A percentile compares a stretch with the other conserved stretches of the same genome.
Conservation (phyloP, 768 basidiomycete species). For the Suillus subluteus region DNA sequence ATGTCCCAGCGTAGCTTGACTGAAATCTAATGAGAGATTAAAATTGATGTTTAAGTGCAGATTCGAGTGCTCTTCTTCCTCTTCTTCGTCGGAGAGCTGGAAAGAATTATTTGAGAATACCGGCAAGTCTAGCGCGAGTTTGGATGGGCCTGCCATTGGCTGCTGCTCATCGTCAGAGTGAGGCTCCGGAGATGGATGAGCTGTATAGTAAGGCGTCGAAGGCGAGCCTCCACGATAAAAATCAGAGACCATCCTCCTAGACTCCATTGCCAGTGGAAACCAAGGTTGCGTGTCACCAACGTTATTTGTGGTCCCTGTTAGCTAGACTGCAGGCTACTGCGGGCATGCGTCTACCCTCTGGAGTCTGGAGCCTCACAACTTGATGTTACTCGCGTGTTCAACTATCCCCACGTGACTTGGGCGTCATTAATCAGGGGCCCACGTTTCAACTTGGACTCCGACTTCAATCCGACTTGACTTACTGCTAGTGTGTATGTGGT, state of each 20-base stretch:
- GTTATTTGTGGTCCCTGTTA: background rate
- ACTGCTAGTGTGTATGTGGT: too few species aligned
- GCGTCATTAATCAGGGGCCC: background rate
- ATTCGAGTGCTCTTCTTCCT: constrained; percentile 26
- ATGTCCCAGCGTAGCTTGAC: constrained; percentile 7
- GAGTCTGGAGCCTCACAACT: background rate
- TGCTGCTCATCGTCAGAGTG: constrained; percentile 7
- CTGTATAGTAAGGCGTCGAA: constrained; percentile 37
- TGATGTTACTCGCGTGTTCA: background rate
- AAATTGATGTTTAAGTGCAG: constrained; percentile 27
- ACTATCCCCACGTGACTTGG: background rate
- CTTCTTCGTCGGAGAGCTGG: constrained; percentile 6
- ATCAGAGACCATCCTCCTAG: background rate
- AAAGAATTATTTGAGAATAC: background rate
- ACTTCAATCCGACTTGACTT: too few species aligned
- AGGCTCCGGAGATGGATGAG: constrained; percentile 35
- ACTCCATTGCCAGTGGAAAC: background rate
- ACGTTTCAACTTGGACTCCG: too few species aligned
- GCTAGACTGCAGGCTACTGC: background rate
- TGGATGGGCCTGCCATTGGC: constrained; percentile 1
- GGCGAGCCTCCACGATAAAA: constrained; percentile 4
- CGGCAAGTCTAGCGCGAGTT: background rate
- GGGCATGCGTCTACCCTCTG: constrained; percentile 1
- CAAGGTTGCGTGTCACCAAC: background rate
- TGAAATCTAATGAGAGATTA: constrained; percentile 12